These are phyloP conservation scores for Thelephora terrestris DNA, from an alignment of 1,284 basidiomycete genomes.

Conservation along the genomic window DNA sequence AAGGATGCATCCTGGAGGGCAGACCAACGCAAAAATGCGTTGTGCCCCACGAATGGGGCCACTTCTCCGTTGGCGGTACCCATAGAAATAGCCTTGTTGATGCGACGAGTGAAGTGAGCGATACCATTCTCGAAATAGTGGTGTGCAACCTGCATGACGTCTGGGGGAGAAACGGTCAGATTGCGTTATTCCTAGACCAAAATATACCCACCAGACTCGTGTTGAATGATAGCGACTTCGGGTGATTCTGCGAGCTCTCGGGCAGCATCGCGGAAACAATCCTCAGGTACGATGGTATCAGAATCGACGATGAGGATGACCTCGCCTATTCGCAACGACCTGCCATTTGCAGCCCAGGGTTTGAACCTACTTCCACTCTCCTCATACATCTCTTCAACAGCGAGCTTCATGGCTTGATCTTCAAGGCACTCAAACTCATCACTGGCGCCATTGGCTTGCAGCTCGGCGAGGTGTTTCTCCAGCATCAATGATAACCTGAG, in stretches of 20 bases:
- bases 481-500: constrained; percentile 39
- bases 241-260: constrained; percentile 69
- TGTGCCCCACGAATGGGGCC: constrained; percentile 83
- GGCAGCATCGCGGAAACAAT: constrained; percentile 79
- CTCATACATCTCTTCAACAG: constrained; percentile 57
- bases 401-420: constrained; percentile 52
- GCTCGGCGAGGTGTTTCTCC: constrained; percentile 35
- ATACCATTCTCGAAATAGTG: constrained; percentile 86
- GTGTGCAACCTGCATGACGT: constrained; percentile 78
- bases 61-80: constrained; percentile 71
- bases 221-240: constrained; percentile 77
- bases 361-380: constrained; percentile 42
- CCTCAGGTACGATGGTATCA: constrained; percentile 81
- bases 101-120: constrained; percentile 72
- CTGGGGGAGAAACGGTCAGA: constrained; percentile 22
- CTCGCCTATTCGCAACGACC: constrained; percentile 49
- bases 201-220: constrained; percentile 52
- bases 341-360: constrained; percentile 58
- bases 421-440: constrained; percentile 36
- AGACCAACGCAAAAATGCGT: constrained; percentile 79
- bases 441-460: constrained; percentile 32
- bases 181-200: constrained; percentile 4
- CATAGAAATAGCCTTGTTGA: constrained; percentile 70
- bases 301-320: constrained; percentile 68
- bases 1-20: constrained; percentile 76